Conservation (phyloP, 345 rosid species). For the Syzygium grande region DNA sequence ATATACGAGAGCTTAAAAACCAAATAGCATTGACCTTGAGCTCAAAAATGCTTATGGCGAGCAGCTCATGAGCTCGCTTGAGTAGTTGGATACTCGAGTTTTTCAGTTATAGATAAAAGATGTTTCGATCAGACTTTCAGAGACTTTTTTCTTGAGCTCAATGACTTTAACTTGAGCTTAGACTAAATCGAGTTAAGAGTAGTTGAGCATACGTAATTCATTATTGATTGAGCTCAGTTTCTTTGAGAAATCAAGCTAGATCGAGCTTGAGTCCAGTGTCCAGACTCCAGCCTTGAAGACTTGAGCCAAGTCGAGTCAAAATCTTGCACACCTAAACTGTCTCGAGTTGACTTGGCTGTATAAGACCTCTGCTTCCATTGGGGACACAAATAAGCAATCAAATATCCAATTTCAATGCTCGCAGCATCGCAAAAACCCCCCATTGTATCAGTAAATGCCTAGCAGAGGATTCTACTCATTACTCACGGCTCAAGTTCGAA, state of each 20-base stretch:
- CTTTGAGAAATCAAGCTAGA: background rate
- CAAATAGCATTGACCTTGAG: background rate
- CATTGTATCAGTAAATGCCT: background rate
- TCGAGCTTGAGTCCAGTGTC: background rate
- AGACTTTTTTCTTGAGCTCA: background rate
- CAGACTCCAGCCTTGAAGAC: background rate
- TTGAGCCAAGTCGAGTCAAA: background rate
- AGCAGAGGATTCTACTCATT: background rate
- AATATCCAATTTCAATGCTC: background rate
- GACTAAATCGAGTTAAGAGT: background rate
- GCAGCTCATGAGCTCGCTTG: background rate
- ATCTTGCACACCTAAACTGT: background rate
- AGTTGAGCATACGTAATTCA: background rate
- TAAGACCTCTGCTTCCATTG: background rate
- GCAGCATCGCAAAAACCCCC: background rate
- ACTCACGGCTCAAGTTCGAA: background rate
- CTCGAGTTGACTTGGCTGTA: background rate
- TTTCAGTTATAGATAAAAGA: background rate
- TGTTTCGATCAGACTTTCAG: background rate
- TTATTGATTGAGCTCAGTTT: background rate
- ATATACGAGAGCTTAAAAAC: background rate
- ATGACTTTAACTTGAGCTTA: background rate
- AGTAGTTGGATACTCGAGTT: background rate
- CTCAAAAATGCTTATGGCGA: background rate
- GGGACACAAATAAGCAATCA: background rate